Percentiles rank a stretch among this genome's conserved stretches.
Conservation (phyloP, 148 eudicot species). For the Camellia japonica region DNA sequence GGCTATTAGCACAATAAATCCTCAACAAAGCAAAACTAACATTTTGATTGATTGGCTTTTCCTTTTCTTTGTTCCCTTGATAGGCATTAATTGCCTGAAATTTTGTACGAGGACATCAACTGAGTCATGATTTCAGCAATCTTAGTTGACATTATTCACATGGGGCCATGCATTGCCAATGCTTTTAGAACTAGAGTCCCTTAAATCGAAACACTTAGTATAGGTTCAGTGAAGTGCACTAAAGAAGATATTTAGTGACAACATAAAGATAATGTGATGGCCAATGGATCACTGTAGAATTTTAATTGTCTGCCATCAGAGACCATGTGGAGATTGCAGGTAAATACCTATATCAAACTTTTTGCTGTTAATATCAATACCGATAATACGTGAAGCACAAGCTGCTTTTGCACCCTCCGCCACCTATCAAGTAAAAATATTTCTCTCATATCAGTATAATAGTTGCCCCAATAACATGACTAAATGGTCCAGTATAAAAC, state of each 20-base stretch:
- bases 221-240: too few species aligned
- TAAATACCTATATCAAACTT: conserved; percentile 74
- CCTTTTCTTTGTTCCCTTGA: not conserved
- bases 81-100: not conserved
- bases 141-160: not conserved
- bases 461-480: not conserved
- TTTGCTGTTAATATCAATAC: conserved; percentile 82
- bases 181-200: not conserved
- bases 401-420: conserved; percentile 95
- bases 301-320: not conserved
- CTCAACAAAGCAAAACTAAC: not conserved
- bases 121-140: not conserved
- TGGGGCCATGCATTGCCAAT: not conserved
- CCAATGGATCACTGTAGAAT: not conserved
- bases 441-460: not conserved
- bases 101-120: not conserved
- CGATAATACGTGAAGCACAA: conserved; percentile 89
- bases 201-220: not conserved
- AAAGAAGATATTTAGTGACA: too few species aligned
- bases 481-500: conserved; percentile 20
- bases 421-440: conserved; percentile 47
- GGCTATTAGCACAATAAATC: not conserved
- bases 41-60: not conserved
- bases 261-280: not conserved
- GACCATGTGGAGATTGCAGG: not conserved